Evolutionary conservation across 1,284 basidiomycete genomes (phyloP).

Genomic region (Cryptococcus sp.): DNA sequence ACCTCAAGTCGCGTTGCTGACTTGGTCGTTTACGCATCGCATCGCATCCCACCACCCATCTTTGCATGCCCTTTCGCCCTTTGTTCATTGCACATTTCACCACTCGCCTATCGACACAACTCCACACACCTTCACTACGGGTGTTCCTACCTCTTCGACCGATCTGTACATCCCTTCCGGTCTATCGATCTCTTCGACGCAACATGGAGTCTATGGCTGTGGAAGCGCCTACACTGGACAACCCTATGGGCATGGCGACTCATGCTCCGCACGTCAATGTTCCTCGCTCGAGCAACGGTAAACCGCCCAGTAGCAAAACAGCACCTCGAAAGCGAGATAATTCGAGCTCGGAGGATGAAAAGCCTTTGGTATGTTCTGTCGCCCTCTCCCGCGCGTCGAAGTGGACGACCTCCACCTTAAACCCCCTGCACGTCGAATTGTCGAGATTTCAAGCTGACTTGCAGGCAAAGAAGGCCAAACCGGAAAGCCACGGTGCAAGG

Average conservation of each 20-base stretch:
- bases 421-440: not conserved
- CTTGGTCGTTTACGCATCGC: too few species aligned
- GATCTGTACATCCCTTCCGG: too few species aligned
- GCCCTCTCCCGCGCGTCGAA: not conserved
- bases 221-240: slow-evolving; percentile 17
- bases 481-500: slow-evolving; percentile 2
- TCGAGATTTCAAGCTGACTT: not conserved
- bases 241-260: slow-evolving; percentile 1
- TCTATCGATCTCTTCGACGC: not conserved
- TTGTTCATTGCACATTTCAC: not conserved
- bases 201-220: slow-evolving; percentile 31
- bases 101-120: not conserved
- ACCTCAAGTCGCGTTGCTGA: not conserved
- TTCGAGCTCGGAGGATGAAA: slow-evolving; percentile 35
- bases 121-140: too few species aligned
- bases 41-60: not conserved
- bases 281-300: slow-evolving; percentile 18
- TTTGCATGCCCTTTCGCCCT: not conserved
- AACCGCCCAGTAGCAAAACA: slow-evolving; percentile 11
- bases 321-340: slow-evolving; percentile 12
- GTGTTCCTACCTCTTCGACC: too few species aligned
- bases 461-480: slow-evolving; percentile 24
- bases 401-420: slow-evolving; percentile 1
- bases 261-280: slow-evolving; percentile 12
- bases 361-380: slow-evolving; percentile 38